Evolutionary conservation across 768 basidiomycete genomes (phyloP).

Genomic region (Suillus variegatus): DNA sequence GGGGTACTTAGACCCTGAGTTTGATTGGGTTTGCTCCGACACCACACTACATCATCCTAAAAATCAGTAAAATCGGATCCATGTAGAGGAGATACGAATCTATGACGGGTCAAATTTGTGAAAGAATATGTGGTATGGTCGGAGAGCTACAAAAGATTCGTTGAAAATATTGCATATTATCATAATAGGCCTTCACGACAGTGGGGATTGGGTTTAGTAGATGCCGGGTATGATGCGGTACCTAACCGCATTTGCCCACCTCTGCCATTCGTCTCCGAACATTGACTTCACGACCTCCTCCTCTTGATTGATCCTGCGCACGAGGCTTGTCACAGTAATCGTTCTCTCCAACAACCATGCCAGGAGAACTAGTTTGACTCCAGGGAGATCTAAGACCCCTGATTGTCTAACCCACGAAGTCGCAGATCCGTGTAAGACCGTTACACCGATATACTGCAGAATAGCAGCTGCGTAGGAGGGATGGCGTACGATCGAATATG

Average conservation of each 20-base stretch:
- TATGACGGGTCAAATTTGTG: background rate
- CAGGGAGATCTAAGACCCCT: conserved; percentile 11
- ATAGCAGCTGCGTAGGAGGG: conserved; percentile 27
- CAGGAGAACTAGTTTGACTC: conserved; percentile 1
- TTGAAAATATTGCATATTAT: background rate
- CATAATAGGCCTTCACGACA: background rate
- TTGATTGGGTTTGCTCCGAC: background rate
- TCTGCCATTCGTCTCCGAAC: conserved; percentile 37
- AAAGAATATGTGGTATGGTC: background rate
- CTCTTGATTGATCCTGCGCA: conserved; percentile 21
- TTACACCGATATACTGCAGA: conserved; percentile 11
- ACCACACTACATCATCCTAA: background rate
- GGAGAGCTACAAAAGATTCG: background rate
- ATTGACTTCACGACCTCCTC: conserved; percentile 30
- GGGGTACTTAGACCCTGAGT: background rate
- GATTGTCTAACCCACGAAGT: conserved; percentile 19
- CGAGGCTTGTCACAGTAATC: conserved; percentile 7
- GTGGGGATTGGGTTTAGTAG: conserved; percentile 18
- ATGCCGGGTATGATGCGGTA: conserved; percentile 36
- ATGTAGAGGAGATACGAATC: background rate
- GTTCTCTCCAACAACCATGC: conserved; percentile 1
- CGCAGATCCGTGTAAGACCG: conserved; percentile 5
- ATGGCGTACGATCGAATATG: conserved; percentile 32
- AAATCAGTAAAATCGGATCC: background rate
- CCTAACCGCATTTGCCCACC: conserved; percentile 30